These are phyloP conservation scores for Aspergillus baeticus DNA, from an alignment of 495 filamentous ascomycete species.

Conservation along the genomic window DNA sequence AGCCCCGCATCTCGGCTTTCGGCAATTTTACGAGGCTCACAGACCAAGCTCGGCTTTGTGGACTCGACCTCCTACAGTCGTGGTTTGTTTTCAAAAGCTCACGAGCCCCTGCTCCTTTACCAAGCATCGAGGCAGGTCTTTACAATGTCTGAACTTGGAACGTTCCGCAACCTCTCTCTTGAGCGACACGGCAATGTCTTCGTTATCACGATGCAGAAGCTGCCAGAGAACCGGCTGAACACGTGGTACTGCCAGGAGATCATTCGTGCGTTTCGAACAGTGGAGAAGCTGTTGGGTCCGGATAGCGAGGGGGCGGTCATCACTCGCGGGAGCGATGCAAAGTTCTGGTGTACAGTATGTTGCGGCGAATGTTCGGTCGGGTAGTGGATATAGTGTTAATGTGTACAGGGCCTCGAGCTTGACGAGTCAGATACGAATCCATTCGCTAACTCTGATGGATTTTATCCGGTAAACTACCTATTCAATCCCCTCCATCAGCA, in stretches of 20 bases:
- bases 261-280: conserved; percentile 43
- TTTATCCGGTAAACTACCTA: conserved; percentile 40
- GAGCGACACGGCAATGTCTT: conserved; percentile 39
- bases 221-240: conserved; percentile 50
- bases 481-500: too few relatives aligned
- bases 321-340: conserved; percentile 45
- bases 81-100: too few relatives aligned
- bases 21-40: neutral
- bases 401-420: conserved; percentile 40
- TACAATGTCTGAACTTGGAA: conserved; percentile 18
- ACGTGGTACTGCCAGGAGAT: conserved; percentile 46
- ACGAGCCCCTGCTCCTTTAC: too few relatives aligned
- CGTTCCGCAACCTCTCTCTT: conserved; percentile 28
- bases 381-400: neutral
- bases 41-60: too few relatives aligned
- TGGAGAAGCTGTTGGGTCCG: conserved; percentile 38
- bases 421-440: conserved; percentile 48
- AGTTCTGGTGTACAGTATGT: conserved; percentile 50
- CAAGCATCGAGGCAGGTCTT: too few relatives aligned
- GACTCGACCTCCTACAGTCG: too few relatives aligned
- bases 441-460: conserved; percentile 49
- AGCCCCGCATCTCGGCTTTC: conserved; percentile 4
- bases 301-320: conserved; percentile 47
- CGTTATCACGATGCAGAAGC: conserved; percentile 50
- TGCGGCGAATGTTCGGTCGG: neutral